Evolutionary conservation across 306 rosid genomes (phyloP), one percentile per base, ranked within the genome.

Genomic region (Morella rubra): DNA sequence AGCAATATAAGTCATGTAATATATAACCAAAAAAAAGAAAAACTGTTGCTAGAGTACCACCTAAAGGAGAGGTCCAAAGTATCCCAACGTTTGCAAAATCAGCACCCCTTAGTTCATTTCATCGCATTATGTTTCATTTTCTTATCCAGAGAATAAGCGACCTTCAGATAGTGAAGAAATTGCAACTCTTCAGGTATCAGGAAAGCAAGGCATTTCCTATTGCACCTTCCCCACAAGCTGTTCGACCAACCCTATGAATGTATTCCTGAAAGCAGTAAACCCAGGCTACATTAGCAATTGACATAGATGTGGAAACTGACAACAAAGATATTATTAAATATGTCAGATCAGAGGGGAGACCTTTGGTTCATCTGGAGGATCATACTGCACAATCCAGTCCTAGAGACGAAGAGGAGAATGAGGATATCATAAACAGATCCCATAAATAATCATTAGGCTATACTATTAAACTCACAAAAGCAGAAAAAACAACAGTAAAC

Each of bases 301-400:
- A 83, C 69, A 62, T 40, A 13, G 16, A 19, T 11, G 69, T n/a
- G 77, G 77, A 20, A 49, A 32, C 44, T 16, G 45, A n/a, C 16
- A 44, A 67, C 10, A 32, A 13, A n/a, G 8, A 66, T 12, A 22
- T 12, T 41, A 5, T 16, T 9, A 59, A 70, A 47, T 16, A 51
- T 44, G 27, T 13, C 15, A 9, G 7, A 72, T 41, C 5, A 50
- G n/a, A 1, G 58, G 66, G 27, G 74, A 52, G 3, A 95, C 98
- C 97, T 89, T 95, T 27, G 98, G 98, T 50, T 92, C 96, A 89
- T 92, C 98, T 7, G 98, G 98, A 81, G 98, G 98, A 87, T 95
- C 98, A 82, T 77, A 92, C 83, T 95, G 98, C 90, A 95, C 96
- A 86, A 95, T 92, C 97, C 98, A 95, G 83, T 95, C 98, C 98